Conservation (phyloP, 2,329 filamentous ascomycete species). For the Fusarium sp. region DNA sequence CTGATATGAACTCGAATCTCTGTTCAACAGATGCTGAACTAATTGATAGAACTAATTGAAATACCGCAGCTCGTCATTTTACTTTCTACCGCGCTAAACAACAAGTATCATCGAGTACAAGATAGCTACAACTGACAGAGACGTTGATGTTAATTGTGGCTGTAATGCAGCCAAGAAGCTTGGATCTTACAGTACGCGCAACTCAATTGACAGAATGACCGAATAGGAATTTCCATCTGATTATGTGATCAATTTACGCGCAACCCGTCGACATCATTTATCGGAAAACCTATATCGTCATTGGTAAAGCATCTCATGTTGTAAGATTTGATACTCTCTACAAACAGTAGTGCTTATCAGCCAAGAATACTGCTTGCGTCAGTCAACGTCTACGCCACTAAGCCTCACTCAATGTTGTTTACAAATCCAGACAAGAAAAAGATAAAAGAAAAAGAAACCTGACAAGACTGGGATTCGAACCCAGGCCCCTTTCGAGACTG, state of each 20-base stretch:
- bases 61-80: background rate
- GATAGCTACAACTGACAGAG: too few species aligned
- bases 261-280: background rate
- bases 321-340: background rate
- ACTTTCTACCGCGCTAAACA: background rate
- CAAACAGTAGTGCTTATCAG: conserved; percentile 3
- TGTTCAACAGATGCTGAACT: background rate
- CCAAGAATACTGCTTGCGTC: conserved; percentile 3
- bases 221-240: background rate
- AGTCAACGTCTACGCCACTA: background rate
- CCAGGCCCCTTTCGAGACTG: conserved; percentile 36
- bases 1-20: too few species aligned
- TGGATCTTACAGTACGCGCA: background rate
- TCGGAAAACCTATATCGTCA: background rate
- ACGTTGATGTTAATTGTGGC: background rate
- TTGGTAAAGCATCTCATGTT: background rate
- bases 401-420: background rate
- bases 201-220: background rate
- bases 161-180: background rate
- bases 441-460: conserved; percentile 7
- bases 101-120: too few species aligned
- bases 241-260: background rate
- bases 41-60: background rate
- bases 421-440: background rate
- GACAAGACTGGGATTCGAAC: conserved; percentile 37